Evolutionary conservation across 176 grass and related monocot species (phyloP).

Genomic region (Zoysia pacifica): DNA sequence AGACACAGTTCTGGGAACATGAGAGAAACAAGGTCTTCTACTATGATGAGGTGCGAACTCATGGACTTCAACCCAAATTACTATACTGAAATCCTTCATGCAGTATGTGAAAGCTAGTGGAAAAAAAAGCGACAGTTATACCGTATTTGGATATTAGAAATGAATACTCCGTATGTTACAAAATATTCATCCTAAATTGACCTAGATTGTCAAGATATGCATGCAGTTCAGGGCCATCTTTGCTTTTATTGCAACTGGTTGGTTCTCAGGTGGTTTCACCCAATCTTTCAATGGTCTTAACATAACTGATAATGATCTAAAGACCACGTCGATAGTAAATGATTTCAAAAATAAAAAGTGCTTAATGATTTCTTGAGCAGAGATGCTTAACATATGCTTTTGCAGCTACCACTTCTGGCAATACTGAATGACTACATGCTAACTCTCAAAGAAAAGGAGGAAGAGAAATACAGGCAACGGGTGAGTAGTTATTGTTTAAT

Average conservation of each 20-base stretch:
- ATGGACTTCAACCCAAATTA: constrained; percentile 33
- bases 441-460: constrained; percentile 75
- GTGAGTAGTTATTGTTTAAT: constrained; percentile 53
- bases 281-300: no score
- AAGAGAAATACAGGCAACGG: constrained; percentile 82
- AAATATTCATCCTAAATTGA: constrained; percentile 10
- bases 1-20: constrained; percentile 88
- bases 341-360: constrained; percentile 23
- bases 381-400: constrained; percentile 39
- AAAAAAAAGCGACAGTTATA: not conserved
- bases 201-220: not conserved
- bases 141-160: constrained; percentile 2
- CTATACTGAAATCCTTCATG: constrained; percentile 21
- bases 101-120: constrained; percentile 12
- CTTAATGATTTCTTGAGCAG: constrained; percentile 18
- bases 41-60: constrained; percentile 74
- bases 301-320: not conserved
- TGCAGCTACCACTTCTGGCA: constrained; percentile 81
- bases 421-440: constrained; percentile 88
- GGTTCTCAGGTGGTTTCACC: not conserved
- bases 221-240: not conserved
- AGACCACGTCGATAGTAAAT: constrained; percentile 11
- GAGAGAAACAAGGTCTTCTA: constrained; percentile 85
- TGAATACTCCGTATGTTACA: not conserved
- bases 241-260: constrained; percentile 5